Conservation (phyloP, 2,329 filamentous ascomycete species). For the Ophiostoma montium region DNA sequence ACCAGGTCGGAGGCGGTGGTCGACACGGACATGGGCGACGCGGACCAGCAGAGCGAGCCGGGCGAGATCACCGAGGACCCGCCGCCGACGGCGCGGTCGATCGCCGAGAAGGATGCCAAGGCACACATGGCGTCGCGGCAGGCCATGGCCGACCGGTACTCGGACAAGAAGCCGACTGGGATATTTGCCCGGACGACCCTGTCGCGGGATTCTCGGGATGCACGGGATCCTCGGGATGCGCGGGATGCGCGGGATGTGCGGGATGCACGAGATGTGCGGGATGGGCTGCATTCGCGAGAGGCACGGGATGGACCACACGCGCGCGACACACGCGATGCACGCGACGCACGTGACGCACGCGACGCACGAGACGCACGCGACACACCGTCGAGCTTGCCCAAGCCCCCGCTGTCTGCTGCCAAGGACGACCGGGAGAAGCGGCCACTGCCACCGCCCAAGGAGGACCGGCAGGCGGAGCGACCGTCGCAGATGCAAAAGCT, state of each 20-base stretch:
- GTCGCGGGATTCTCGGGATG: background rate
- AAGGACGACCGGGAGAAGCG: background rate
- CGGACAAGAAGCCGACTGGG: slow-evolving; percentile 5
- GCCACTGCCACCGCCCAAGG: background rate
- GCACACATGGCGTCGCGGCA: background rate
- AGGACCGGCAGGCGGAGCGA: background rate
- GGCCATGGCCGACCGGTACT: background rate
- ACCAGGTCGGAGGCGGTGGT: slow-evolving; percentile 30
- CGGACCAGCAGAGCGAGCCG: slow-evolving; percentile 29
- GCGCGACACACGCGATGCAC: background rate
- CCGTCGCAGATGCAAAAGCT: background rate
- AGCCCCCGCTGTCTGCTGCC: background rate
- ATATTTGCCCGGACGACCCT: slow-evolving; percentile 4
- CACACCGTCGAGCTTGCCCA: background rate
- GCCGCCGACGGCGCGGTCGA: background rate
- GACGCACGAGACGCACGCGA: background rate
- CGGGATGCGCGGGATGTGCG: background rate
- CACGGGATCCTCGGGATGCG: background rate
- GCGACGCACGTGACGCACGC: background rate
- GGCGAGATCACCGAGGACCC: slow-evolving; percentile 29
- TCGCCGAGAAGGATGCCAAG: background rate
- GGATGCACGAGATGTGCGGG: background rate
- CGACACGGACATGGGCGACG: slow-evolving; percentile 21
- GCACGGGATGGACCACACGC: background rate
- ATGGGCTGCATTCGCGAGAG: background rate